Base-by-base conservation (phyloP, 129 eudicot species). In the Tagetes erecta region DNA sequence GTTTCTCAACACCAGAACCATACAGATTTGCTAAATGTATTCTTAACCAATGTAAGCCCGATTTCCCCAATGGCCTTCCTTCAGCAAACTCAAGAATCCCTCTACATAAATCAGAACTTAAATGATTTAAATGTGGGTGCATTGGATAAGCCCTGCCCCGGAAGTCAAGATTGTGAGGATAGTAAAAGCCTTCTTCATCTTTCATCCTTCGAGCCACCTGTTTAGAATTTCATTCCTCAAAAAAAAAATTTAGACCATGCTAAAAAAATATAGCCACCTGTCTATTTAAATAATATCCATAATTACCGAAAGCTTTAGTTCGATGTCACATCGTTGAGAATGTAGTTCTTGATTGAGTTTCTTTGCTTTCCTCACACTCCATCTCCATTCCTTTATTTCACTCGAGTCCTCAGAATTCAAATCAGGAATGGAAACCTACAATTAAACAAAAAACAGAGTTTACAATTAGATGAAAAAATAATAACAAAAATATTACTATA, bases 61-160 rank as follows among this genome's bases (percentile, higher is more conserved):
- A 90, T 77, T 81, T 88, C 55, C 97, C 99, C 20, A 94, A 75
- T 1, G 97, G 97, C 8, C 91, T 85, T 8, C 99, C 99, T 87
- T 90, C 96, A 40, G 97, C 89, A 83, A 94, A 94, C 79, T 94
- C 99, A 8, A 94, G 95, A 62, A 91, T 73, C 51, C 97, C 99
- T 79, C 99, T 87, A 73, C 99, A 94, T 7, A 94, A 85, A 86
- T 94, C 99, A 6, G 99, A 91, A 75, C 90, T 86, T 14, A 94
- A 80, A 82, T 94, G 99, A 81, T 94, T 94, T 65, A 94, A 75
- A 82, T 94, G 94, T 11, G 99, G 91, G 73, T 94, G 99, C 99
- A 94, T 94, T 31, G 99, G 99, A 71, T 94, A 94, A 46, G 99
- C 99, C 27, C 99, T 94, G 35, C 99, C 99, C 59, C 99, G 84